phyloP scores from a whole-genome alignment of 2,329 filamentous ascomycete genomes.

The Fusarium nematophilum region DNA sequence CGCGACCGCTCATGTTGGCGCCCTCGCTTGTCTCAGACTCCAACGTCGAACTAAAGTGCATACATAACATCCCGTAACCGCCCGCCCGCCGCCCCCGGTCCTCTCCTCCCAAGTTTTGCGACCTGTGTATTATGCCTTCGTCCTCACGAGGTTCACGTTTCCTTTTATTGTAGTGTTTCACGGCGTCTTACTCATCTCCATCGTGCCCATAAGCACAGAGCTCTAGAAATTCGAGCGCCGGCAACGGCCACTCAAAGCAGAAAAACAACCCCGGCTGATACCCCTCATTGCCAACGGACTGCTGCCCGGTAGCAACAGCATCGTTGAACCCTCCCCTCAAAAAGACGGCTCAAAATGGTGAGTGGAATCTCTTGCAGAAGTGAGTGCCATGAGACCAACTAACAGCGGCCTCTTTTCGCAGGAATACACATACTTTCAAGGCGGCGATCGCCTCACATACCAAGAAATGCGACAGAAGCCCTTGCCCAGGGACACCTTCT shows the following conservation, averaged over 20 bases:
- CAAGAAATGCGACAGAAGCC: slow-evolving; percentile 65
- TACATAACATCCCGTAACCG: slow-evolving; percentile 64
- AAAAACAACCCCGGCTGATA: slow-evolving; percentile 36
- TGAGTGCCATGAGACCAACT: slow-evolving; percentile 1
- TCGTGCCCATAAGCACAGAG: slow-evolving; percentile 29
- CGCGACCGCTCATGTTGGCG: slow-evolving; percentile 36
- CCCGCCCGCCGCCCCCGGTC: slow-evolving; percentile 51
- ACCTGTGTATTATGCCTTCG: slow-evolving; percentile 49
- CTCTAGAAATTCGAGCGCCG: slow-evolving; percentile 48
- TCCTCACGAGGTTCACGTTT: slow-evolving; percentile 49
- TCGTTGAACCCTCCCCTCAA: slow-evolving; percentile 7
- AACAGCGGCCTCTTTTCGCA: slow-evolving; percentile 26
- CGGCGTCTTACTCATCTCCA: slow-evolving; percentile 36
- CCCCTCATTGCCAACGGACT: slow-evolving; percentile 27
- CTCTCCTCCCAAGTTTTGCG: slow-evolving; percentile 56
- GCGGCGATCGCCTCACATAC: slow-evolving; percentile 53
- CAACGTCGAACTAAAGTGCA: slow-evolving; percentile 44
- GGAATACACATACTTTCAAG: slow-evolving; percentile 51
- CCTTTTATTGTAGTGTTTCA: slow-evolving; percentile 46
- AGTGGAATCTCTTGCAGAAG: slow-evolving; percentile 19
- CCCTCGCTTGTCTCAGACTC: slow-evolving; percentile 35
- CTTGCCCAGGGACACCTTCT: slow-evolving; percentile 67
- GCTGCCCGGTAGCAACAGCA: slow-evolving; percentile 33
- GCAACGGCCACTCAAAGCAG: slow-evolving; percentile 50
- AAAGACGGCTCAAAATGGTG: slow-evolving; percentile 49